These are phyloP conservation scores for Lonicera japonica DNA, from an alignment of 129 eudicot species.

Conservation along the genomic window DNA sequence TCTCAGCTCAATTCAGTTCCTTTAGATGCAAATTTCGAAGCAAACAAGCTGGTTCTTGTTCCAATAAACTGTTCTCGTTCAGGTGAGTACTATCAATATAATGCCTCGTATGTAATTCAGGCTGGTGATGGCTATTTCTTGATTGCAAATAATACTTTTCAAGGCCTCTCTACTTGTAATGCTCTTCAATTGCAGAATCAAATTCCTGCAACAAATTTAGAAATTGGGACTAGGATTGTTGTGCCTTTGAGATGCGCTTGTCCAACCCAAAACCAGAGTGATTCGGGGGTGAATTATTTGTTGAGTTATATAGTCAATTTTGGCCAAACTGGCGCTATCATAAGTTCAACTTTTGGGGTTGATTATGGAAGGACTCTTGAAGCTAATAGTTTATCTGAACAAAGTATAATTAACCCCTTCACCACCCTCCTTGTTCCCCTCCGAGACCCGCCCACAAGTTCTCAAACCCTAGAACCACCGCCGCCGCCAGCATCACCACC, in stretches of 20 bases:
- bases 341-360: constrained; percentile 41
- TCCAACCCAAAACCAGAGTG: constrained; percentile 59
- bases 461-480: constrained; percentile 43
- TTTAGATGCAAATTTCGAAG: constrained; percentile 12
- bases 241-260: constrained; percentile 87
- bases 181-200: constrained; percentile 40
- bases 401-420: constrained; percentile 23
- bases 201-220: constrained; percentile 13
- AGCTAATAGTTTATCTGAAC: constrained; percentile 52
- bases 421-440: constrained; percentile 77
- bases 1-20: constrained; percentile 58
- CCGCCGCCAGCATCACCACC: constrained; percentile 33
- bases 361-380: constrained; percentile 31
- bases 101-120: constrained; percentile 34
- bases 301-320: constrained; percentile 46
- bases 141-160: constrained; percentile 54
- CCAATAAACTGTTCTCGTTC: constrained; percentile 77
- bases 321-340: constrained; percentile 28
- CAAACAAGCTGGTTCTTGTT: constrained; percentile 55
- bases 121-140: constrained; percentile 14
- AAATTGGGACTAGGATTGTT: constrained; percentile 32
- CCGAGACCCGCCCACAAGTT: constrained; percentile 35
- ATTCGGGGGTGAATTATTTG: constrained; percentile 43
- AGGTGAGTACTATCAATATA: constrained; percentile 65
- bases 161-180: constrained; percentile 77